Percentiles rank a stretch among this genome's conserved stretches.
Conservation (phyloP, 768 basidiomycete genomes). For the Amanita fuliginea region DNA sequence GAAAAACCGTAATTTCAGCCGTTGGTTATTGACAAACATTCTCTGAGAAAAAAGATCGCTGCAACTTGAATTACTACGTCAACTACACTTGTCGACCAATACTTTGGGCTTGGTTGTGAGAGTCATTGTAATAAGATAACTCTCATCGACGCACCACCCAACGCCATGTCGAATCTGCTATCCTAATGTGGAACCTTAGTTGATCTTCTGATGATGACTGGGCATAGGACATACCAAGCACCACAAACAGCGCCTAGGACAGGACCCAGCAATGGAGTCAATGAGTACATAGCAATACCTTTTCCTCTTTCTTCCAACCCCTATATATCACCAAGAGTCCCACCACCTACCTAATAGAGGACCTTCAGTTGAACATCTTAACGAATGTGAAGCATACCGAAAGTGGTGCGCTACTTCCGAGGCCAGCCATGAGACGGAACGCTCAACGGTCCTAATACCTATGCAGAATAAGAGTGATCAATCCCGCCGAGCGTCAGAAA, state of each 20-base stretch:
- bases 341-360: slow-evolving; percentile 42
- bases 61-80: slow-evolving; percentile 41
- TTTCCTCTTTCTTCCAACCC: slow-evolving; percentile 48
- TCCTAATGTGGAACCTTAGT: slow-evolving; percentile 20
- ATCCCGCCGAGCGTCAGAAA: neutral
- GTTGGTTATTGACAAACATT: slow-evolving; percentile 29
- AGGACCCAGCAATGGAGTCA: slow-evolving; percentile 58
- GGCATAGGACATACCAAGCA: slow-evolving; percentile 9
- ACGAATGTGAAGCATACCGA: slow-evolving; percentile 34
- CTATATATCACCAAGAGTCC: slow-evolving; percentile 53
- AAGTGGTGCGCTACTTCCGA: slow-evolving; percentile 66
- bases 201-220: too few species aligned
- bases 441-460: slow-evolving; percentile 48
- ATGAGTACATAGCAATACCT: slow-evolving; percentile 52
- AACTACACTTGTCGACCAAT: slow-evolving; percentile 56
- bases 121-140: neutral
- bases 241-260: slow-evolving; percentile 54
- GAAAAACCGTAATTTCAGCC: slow-evolving; percentile 16
- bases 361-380: neutral
- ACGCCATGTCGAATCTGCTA: slow-evolving; percentile 59
- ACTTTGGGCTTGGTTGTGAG: slow-evolving; percentile 22
- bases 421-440: slow-evolving; percentile 58
- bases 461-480: neutral
- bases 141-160: slow-evolving; percentile 43
- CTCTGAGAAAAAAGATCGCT: slow-evolving; percentile 47